phyloP scores from a whole-genome alignment of 768 basidiomycete genomes.

The Udeniomyces megalosporus region DNA sequence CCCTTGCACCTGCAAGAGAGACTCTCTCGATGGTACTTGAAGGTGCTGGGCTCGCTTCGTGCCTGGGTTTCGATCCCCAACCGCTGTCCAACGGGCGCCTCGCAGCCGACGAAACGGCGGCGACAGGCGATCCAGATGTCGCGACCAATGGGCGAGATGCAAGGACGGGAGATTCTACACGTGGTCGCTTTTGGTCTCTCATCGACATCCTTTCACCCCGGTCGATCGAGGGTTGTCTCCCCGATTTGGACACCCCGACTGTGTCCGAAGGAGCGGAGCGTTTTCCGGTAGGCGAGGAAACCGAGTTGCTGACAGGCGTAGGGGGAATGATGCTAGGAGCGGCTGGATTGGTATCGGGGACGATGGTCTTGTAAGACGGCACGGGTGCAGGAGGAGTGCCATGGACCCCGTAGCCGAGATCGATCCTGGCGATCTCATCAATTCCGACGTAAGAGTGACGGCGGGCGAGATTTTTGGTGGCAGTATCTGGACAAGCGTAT shows the following conservation, averaged over 20 bases:
- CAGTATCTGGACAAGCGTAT: slow-evolving; percentile 44
- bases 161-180: slow-evolving; percentile 18
- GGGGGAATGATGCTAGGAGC: background rate
- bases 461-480: slow-evolving; percentile 72
- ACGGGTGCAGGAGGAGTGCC: slow-evolving; percentile 18
- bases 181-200: slow-evolving; percentile 15
- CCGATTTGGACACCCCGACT: background rate
- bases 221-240: background rate
- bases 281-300: slow-evolving; percentile 1
- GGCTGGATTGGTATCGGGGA: background rate
- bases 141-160: too few relatives aligned
- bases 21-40: slow-evolving; percentile 19
- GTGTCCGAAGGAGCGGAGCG: slow-evolving; percentile 15
- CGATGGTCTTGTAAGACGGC: slow-evolving; percentile 25
- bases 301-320: background rate
- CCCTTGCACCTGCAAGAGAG: slow-evolving; percentile 24
- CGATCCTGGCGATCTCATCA: slow-evolving; percentile 74
- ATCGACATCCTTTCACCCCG: slow-evolving; percentile 1
- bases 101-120: background rate
- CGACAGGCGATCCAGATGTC: too few relatives aligned
- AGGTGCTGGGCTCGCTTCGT: slow-evolving; percentile 6
- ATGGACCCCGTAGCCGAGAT: slow-evolving; percentile 55
- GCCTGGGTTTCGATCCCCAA: slow-evolving; percentile 1
- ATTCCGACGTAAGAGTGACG: slow-evolving; percentile 64
- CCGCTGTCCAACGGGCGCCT: background rate